Percentiles rank a stretch among this genome's conserved stretches.
Conservation (phyloP, 139 green algal genomes). For the Prasinococcaceae sp. region DNA sequence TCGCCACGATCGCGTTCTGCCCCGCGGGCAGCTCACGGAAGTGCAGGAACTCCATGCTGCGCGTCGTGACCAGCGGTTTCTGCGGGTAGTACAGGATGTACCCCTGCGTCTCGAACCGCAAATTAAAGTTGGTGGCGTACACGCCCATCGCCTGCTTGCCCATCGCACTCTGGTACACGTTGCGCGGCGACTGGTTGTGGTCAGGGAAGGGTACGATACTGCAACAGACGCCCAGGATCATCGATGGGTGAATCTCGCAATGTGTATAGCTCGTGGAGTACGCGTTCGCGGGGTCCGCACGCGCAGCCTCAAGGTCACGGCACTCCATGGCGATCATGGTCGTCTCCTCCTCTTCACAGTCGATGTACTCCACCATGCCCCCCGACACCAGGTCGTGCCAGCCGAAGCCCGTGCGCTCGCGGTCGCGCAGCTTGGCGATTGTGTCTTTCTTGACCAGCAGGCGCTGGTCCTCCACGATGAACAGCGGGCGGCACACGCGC, state of each 20-base stretch:
- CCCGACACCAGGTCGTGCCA: slow-evolving; percentile 38
- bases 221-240: slow-evolving; percentile 96
- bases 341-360: slow-evolving; percentile 89
- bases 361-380: slow-evolving; percentile 67
- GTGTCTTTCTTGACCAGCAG: slow-evolving; percentile 70
- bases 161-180: slow-evolving; percentile 88
- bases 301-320: background rate
- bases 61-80: slow-evolving; percentile 62
- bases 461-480: slow-evolving; percentile 70
- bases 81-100: slow-evolving; percentile 95
- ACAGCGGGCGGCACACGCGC: slow-evolving; percentile 46
- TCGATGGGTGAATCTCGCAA: slow-evolving; percentile 93
- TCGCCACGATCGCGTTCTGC: slow-evolving; percentile 90
- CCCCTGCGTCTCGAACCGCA: slow-evolving; percentile 40
- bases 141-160: slow-evolving; percentile 75
- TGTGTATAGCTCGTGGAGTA: slow-evolving; percentile 80
- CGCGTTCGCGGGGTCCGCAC: background rate
- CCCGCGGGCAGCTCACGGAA: slow-evolving; percentile 49
- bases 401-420: slow-evolving; percentile 21
- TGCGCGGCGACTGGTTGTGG: slow-evolving; percentile 86
- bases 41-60: slow-evolving; percentile 42
- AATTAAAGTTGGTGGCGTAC: slow-evolving; percentile 68
- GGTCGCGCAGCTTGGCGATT: slow-evolving; percentile 38
- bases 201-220: slow-evolving; percentile 98
- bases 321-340: slow-evolving; percentile 94